Evolutionary conservation across 139 green algal genomes (phyloP), one percentile per base, ranked within the genome.

Genomic region (Coelastrella sp.): DNA sequence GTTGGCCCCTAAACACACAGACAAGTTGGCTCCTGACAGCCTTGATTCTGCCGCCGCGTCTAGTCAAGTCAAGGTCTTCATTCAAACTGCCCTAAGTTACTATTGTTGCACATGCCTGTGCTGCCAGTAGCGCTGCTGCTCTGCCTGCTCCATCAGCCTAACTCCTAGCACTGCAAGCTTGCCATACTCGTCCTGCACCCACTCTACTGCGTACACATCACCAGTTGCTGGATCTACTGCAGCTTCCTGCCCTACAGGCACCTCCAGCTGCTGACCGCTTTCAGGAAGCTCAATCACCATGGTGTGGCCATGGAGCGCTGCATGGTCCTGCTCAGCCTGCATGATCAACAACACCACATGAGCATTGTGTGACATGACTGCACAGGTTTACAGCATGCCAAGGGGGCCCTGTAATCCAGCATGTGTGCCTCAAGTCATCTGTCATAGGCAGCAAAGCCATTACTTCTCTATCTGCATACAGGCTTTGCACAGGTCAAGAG

Each of bases 121-220:
- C 73, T 90, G 73, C 73, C 85, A 83, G 14, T 83, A 83, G 7
- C 73, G 10, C 73, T 83, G 58, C 73, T 90, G 73, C 85, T 84
- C 85, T 66, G 73, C 74, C n/a, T 66, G 59, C 73, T 80, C 73
- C 85, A 84, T 83, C 56, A 75, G 74, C 10, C 85, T 68, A 22
- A 83, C 73, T 23, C 74, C 85, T 17, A 84, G 22, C 85, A 83
- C 73, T 17, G 74, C 85, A 17, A 90, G 73, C 73, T 74, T 90
- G 57, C 85, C 85, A 22, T 59, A 90, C 22, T 90, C 85, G 68
- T 90, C 85, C 85, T 90, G 85, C 14, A 84, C 85, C 85, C 85
- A 90, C 19, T 88, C 83, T 57, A 88, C 83, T 17, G 85, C 85
- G 75, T 83, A 90, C 73, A 90, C 85, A 32, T 76, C 58, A 23